These are phyloP conservation scores for Aspergillus bombycis DNA, from an alignment of 2,329 filamentous ascomycete species.

Conservation along the genomic window DNA sequence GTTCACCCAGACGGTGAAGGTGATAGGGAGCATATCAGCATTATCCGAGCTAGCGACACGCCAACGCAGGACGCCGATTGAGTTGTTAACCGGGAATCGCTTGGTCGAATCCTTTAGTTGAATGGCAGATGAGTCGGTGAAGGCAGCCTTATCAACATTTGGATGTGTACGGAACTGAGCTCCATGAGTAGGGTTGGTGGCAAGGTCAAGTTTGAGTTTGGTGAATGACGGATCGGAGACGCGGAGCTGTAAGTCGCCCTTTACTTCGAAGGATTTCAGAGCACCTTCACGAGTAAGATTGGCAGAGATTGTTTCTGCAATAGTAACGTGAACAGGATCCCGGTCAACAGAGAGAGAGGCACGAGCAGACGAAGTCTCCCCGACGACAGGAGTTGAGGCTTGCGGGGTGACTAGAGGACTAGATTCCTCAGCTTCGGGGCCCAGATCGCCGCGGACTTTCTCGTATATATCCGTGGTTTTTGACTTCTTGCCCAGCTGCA, in stretches of 20 bases:
- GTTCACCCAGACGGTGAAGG: slow-evolving; percentile 97
- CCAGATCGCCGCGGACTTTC: slow-evolving; percentile 87
- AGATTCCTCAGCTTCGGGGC: slow-evolving; percentile 77
- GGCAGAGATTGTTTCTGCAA: slow-evolving; percentile 88
- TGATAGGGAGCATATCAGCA: slow-evolving; percentile 80
- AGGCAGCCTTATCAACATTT: slow-evolving; percentile 88
- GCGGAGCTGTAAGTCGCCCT: slow-evolving; percentile 87
- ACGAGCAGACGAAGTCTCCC: slow-evolving; percentile 56
- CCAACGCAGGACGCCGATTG: slow-evolving; percentile 92
- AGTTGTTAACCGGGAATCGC: slow-evolving; percentile 92
- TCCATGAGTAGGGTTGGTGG: slow-evolving; percentile 75
- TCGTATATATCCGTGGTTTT: slow-evolving; percentile 98
- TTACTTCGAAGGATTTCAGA: slow-evolving; percentile 83
- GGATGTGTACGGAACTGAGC: slow-evolving; percentile 95
- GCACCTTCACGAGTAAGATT: slow-evolving; percentile 86
- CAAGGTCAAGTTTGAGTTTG: slow-evolving; percentile 84
- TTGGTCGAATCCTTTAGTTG: slow-evolving; percentile 87
- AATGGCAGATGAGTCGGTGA: slow-evolving; percentile 79
- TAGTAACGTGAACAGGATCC: slow-evolving; percentile 83
- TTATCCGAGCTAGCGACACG: slow-evolving; percentile 79
- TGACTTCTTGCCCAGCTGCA: slow-evolving; percentile 98
- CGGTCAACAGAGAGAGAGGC: slow-evolving; percentile 72
- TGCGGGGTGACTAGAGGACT: slow-evolving; percentile 68
- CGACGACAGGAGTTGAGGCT: slow-evolving; percentile 57
- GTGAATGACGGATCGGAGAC: slow-evolving; percentile 87